A percentile compares a stretch with the other conserved stretches of the same genome.
phyloP scores from a whole-genome alignment of 768 basidiomycete genomes.

The Serendipita sp. region DNA sequence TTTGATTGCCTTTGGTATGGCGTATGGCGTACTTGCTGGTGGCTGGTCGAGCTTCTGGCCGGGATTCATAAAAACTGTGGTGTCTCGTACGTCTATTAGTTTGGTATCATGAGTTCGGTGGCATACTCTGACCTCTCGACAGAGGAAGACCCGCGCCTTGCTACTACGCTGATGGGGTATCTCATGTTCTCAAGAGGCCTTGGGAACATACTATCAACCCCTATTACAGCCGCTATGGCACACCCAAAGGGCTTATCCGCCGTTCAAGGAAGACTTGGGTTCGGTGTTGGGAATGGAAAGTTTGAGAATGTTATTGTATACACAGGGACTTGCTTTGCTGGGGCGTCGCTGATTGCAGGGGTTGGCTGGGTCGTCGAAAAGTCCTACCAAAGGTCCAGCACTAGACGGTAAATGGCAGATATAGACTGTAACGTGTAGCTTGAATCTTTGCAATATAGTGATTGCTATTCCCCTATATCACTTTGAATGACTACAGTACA shows the following conservation, averaged over 20 bases:
- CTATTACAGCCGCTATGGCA: constrained; percentile 16
- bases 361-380: constrained; percentile 16
- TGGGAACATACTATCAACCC: constrained; percentile 20
- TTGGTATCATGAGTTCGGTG: not conserved
- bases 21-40: constrained; percentile 16
- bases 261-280: constrained; percentile 12
- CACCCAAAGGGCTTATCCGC: not conserved
- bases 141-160: constrained; percentile 17
- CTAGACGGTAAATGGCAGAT: not conserved
- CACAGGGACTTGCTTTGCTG: constrained; percentile 20
- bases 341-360: constrained; percentile 14
- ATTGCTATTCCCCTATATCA: no score
- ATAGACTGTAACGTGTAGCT: no score
- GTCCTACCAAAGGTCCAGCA: not conserved
- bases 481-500: no score
- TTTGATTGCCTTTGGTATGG: constrained; percentile 16
- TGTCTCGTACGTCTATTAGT: constrained; percentile 14
- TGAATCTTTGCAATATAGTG: no score
- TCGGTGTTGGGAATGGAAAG: constrained; percentile 17
- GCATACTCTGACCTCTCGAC: not conserved
- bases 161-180: constrained; percentile 16
- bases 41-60: constrained; percentile 19
- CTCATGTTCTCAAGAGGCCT: constrained; percentile 18
- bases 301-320: constrained; percentile 19
- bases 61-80: constrained; percentile 14